A percentile compares a stretch with the other conserved stretches of the same genome.
Conservation (phyloP, 805 yeast genomes). For the Zygoascus ofunaensis region DNA sequence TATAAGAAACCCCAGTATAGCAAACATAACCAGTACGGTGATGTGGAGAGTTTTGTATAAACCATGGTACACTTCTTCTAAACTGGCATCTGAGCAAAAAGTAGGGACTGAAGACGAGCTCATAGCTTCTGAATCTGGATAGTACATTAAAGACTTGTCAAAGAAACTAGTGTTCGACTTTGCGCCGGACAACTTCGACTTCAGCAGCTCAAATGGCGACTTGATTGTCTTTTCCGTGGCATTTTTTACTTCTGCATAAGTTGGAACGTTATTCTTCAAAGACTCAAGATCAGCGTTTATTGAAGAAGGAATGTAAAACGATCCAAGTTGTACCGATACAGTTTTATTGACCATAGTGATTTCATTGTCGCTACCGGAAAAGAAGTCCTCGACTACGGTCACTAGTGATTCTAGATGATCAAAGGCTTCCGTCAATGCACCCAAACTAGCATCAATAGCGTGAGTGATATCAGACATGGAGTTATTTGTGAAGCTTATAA, state of each 20-base stretch:
- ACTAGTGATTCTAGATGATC: slow-evolving; percentile 47
- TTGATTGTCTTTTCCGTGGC: slow-evolving; percentile 46
- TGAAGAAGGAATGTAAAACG: slow-evolving; percentile 55
- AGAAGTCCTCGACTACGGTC: slow-evolving; percentile 45
- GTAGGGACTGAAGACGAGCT: slow-evolving; percentile 6
- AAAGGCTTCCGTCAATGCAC: slow-evolving; percentile 47
- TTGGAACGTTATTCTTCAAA: slow-evolving; percentile 48
- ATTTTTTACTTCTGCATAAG: slow-evolving; percentile 54
- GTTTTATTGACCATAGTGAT: slow-evolving; percentile 42
- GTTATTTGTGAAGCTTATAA: slow-evolving; percentile 51
- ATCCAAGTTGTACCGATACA: slow-evolving; percentile 45
- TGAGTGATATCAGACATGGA: slow-evolving; percentile 46
- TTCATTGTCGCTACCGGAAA: slow-evolving; percentile 37
- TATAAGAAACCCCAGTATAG: slow-evolving; percentile 34
- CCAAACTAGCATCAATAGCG: slow-evolving; percentile 59
- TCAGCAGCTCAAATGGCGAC: slow-evolving; percentile 49
- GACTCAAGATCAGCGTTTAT: slow-evolving; percentile 49
- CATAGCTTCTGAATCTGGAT: background rate
- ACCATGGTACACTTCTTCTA: slow-evolving; percentile 28
- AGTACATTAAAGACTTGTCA: background rate
- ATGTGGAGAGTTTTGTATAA: slow-evolving; percentile 28
- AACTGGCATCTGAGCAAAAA: slow-evolving; percentile 36
- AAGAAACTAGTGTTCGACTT: background rate
- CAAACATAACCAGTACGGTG: slow-evolving; percentile 33
- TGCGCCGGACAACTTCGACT: slow-evolving; percentile 28